Conservation (phyloP, 306 rosid species). For the Sechiopsis laciniata region DNA sequence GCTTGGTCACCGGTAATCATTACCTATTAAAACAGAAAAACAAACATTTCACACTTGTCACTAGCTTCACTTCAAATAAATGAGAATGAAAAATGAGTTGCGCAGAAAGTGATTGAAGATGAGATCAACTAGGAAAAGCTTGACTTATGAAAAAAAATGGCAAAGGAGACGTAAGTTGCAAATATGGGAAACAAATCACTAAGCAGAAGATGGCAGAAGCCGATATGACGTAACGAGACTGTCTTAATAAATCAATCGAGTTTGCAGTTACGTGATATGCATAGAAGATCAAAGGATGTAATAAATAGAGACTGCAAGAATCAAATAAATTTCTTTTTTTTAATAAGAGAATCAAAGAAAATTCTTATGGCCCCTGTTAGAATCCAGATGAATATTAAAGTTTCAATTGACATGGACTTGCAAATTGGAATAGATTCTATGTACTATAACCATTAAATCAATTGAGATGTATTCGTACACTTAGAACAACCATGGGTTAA, state of each 20-base stretch:
- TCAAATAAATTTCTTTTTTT: neutral
- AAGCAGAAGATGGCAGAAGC: neutral
- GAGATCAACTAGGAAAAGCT: neutral
- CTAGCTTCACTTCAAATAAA: slow-evolving; percentile 12
- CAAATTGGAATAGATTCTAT: neutral
- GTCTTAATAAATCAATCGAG: neutral
- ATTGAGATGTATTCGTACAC: neutral
- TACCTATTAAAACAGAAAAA: slow-evolving; percentile 42
- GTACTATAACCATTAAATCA: neutral
- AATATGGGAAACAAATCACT: neutral
- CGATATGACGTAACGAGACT: neutral
- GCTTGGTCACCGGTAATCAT: slow-evolving; percentile 99
- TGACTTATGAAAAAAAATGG: neutral
- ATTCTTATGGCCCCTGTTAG: neutral
- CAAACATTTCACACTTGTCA: neutral
- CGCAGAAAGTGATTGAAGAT: neutral
- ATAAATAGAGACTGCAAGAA: neutral
- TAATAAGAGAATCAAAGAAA: neutral
- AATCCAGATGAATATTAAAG: neutral
- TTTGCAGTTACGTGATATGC: neutral
- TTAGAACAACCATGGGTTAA: neutral
- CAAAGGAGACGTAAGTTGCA: neutral
- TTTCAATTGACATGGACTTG: neutral
- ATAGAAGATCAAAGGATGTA: neutral
- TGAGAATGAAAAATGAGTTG: neutral